Evolutionary conservation across 2,329 filamentous ascomycete species (phyloP).

Genomic region (Didymella exigua): DNA sequence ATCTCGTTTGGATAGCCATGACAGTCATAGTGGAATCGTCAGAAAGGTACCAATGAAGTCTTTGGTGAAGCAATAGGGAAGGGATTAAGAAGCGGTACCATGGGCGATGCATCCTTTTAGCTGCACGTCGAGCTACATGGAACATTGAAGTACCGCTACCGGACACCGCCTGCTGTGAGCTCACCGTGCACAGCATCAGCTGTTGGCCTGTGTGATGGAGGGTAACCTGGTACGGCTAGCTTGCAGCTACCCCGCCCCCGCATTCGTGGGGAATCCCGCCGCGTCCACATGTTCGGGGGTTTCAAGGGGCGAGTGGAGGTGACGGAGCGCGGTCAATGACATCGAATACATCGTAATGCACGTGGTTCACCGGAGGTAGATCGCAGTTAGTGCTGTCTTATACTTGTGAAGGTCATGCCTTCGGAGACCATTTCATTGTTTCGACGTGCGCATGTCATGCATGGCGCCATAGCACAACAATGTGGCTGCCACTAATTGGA

Average conservation of each 20-base stretch:
- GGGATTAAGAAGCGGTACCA: not conserved
- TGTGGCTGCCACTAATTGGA: constrained; percentile 24
- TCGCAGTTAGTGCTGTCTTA: too few species aligned
- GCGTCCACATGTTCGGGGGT: constrained; percentile 14
- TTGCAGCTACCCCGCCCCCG: constrained; percentile 43
- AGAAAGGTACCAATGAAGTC: not conserved
- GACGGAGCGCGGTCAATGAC: not conserved
- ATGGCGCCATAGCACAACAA: not conserved
- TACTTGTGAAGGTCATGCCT: not conserved
- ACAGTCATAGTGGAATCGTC: constrained; percentile 37
- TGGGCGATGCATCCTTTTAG: constrained; percentile 8
- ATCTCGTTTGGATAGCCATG: constrained; percentile 35
- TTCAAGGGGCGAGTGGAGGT: not conserved
- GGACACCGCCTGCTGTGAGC: constrained; percentile 14
- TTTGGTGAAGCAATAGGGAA: not conserved
- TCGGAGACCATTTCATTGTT: not conserved
- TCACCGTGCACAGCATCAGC: constrained; percentile 30
- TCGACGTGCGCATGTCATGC: not conserved
- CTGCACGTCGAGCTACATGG: constrained; percentile 7
- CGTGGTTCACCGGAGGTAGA: too few species aligned
- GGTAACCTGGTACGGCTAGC: constrained; percentile 29
- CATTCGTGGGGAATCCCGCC: constrained; percentile 35
- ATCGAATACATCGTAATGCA: not conserved
- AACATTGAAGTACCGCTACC: constrained; percentile 34
- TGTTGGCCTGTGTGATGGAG: constrained; percentile 24